Base-by-base conservation (phyloP, 768 basidiomycete species). In the Clitopilus passeckerianus region DNA sequence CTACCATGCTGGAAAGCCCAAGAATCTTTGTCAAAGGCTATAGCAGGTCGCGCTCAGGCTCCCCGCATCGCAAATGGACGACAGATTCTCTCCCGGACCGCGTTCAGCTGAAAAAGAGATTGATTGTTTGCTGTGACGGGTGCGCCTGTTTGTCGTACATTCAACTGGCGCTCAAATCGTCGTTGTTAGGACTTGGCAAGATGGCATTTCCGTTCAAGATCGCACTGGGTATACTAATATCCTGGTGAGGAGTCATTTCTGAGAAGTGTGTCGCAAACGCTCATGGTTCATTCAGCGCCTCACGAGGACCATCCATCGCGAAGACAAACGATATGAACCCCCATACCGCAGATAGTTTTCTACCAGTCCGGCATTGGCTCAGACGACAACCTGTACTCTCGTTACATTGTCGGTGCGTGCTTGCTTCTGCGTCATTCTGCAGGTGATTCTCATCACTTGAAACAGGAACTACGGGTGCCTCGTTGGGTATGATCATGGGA, bases 121-220 rank as follows among this genome's bases (percentile, higher is more conserved):
- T 91, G 53, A 76, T 89, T 27, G 77, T 91, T 35, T 90, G 87
- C 64, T 91, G 89, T 62, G 89, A 91, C 66, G 89, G 89, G 89
- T 86, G 60, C 27, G 27, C 27, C 27, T 64, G 81, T 69, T 44
- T 35, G 14, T 27, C 44, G 52, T 56, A 16, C 37, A 23, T 16
- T 14, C 34, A 55, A 55, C 44, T 20, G 59, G 16, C 63, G n/a
- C 56, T 33, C 16, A 33, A 6, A 24, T 37, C 30, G 9, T 56
- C 27, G 22, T 1, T 6, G 2, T 18, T 54, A 90, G 88, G 44
- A 90, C 88, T 18, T 89, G 89, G 87, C 83, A 89, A 72, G 86
- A 90, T 65, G 89, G 85, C 1, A 65, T 85, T 35, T 66, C 75
- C 2, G 71, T 73, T 14, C 67, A 67, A 52, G 73, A 80, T 18